Evolutionary conservation across 2,329 filamentous ascomycete species (phyloP).

Genomic region (Trichoderma koningiopsis): DNA sequence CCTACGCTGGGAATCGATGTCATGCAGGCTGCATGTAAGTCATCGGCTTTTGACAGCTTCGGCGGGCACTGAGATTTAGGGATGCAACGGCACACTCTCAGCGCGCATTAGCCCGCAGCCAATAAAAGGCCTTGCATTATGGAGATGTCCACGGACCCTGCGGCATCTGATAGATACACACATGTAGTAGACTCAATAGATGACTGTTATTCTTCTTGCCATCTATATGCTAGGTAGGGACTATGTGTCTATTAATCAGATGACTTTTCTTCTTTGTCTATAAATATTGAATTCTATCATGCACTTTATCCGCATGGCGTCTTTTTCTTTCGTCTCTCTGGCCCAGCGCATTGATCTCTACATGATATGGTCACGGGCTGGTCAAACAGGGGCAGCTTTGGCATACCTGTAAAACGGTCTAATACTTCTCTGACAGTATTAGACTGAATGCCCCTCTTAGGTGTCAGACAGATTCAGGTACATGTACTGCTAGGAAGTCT

Average conservation of each 20-base stretch:
- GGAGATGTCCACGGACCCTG: background rate
- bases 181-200: no score
- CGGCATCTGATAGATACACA: background rate
- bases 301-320: no score
- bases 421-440: conserved; percentile 4
- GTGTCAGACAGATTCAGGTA: background rate
- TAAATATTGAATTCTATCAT: no score
- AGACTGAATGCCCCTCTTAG: background rate
- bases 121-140: background rate
- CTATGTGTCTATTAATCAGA: no score
- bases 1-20: background rate
- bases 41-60: conserved; percentile 11
- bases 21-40: conserved; percentile 22
- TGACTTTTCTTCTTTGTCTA: background rate
- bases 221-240: background rate
- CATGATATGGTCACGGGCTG: background rate
- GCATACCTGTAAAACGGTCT: background rate
- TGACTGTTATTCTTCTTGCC: no score
- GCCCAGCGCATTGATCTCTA: background rate
- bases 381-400: background rate
- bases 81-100: background rate
- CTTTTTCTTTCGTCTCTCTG: no score
- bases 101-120: background rate
- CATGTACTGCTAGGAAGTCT: background rate
- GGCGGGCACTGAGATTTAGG: conserved; percentile 6